Percentiles rank a stretch among this genome's conserved stretches.
phyloP scores from a whole-genome alignment of 1,284 basidiomycete species.

The Ceratobasidium papillatum region DNA sequence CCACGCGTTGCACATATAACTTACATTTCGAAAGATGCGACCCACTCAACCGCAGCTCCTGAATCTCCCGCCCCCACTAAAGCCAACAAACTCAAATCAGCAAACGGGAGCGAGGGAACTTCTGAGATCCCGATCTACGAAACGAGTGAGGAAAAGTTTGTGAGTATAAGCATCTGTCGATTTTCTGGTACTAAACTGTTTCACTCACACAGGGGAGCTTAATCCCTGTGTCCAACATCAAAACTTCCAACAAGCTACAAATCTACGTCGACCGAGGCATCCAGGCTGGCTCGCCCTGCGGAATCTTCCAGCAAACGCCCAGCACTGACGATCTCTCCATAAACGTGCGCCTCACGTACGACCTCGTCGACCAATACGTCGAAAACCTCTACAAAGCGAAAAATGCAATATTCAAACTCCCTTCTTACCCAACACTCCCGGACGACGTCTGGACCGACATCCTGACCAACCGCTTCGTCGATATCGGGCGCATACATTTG shows the following conservation, averaged over 20 bases:
- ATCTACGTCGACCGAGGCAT: not conserved
- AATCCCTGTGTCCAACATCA: not conserved
- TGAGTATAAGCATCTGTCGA: not conserved
- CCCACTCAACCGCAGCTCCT: too few species aligned
- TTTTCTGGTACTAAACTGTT: not conserved
- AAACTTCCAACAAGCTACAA: not conserved
- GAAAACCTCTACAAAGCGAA: not conserved
- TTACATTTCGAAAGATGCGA: too few species aligned
- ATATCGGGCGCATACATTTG: not conserved
- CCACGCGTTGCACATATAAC: too few species aligned
- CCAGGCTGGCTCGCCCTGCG: not conserved
- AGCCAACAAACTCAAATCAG: too few species aligned
- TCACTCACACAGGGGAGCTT: not conserved
- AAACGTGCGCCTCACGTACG: not conserved
- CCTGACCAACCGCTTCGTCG: not conserved
- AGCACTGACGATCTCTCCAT: not conserved
- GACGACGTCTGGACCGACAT: constrained; percentile 1
- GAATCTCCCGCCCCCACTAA: too few species aligned
- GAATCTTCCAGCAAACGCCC: not conserved
- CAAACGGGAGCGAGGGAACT: too few species aligned
- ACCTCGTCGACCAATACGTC: not conserved
- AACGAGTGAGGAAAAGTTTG: too few species aligned
- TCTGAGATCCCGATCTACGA: too few species aligned
- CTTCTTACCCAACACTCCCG: not conserved
- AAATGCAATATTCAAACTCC: not conserved